These are phyloP conservation scores for Talaromyces liani DNA, from an alignment of 495 filamentous ascomycete species.

Conservation along the genomic window DNA sequence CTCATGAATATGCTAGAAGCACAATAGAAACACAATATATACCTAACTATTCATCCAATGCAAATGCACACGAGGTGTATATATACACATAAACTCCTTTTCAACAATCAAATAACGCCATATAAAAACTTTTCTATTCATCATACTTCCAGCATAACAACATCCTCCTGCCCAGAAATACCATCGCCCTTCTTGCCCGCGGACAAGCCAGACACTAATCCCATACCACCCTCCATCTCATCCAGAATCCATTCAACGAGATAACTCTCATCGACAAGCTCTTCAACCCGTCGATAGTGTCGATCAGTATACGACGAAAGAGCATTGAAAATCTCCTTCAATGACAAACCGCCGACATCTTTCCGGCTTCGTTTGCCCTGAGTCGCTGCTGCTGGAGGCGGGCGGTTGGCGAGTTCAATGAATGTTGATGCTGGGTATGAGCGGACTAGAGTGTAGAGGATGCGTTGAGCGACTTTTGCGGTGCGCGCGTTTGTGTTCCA, in stretches of 20 bases:
- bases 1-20: not conserved
- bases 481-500: constrained; percentile 95
- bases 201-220: constrained; percentile 21
- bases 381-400: constrained; percentile 20
- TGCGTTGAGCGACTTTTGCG: constrained; percentile 75
- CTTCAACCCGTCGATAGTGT: constrained; percentile 81
- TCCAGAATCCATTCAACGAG: constrained; percentile 84
- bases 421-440: constrained; percentile 69
- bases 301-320: constrained; percentile 83
- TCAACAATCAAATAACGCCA: constrained; percentile 13
- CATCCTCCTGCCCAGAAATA: constrained; percentile 33
- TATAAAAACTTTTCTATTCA: constrained; percentile 9
- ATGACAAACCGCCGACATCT: constrained; percentile 47
- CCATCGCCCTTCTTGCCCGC: constrained; percentile 18
- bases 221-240: constrained; percentile 76
- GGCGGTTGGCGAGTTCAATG: constrained; percentile 50
- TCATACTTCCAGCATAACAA: constrained; percentile 36
- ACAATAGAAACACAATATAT: not conserved
- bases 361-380: constrained; percentile 24
- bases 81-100: constrained; percentile 7
- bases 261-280: constrained; percentile 89
- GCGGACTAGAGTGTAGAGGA: constrained; percentile 72
- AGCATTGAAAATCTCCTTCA: constrained; percentile 77
- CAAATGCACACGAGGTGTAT: not conserved
- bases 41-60: not conserved